Evolutionary conservation across 768 basidiomycete species (phyloP).

Genomic region (Ramaria sp.): DNA sequence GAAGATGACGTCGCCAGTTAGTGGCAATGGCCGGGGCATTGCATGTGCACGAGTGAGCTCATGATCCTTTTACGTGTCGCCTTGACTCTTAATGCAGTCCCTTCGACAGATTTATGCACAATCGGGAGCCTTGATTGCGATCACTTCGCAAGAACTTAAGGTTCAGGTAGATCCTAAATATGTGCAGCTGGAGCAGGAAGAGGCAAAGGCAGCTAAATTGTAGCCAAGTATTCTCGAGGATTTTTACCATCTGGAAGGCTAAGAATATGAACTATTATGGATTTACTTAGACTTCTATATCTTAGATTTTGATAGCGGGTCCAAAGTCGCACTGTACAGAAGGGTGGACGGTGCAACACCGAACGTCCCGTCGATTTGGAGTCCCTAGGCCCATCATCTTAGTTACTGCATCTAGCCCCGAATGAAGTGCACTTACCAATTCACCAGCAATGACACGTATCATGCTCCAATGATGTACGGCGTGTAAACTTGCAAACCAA

Average conservation of each 20-base stretch:
- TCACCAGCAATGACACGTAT: conserved; percentile 79
- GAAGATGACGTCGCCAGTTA: conserved; percentile 55
- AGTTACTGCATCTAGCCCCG: not conserved
- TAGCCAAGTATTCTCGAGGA: not conserved
- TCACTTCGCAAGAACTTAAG: conserved; percentile 73
- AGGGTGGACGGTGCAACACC: conserved; percentile 83
- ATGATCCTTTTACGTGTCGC: not conserved
- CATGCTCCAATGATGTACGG: conserved; percentile 90
- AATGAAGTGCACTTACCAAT: conserved; percentile 36
- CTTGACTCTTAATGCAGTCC: not conserved
- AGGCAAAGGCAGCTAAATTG: not conserved
- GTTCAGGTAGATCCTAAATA: conserved; percentile 37
- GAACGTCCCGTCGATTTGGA: conserved; percentile 63
- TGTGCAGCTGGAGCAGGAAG: conserved; percentile 23
- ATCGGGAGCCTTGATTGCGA: conserved; percentile 54
- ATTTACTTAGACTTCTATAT: not conserved
- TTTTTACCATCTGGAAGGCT: not conserved
- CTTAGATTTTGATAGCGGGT: not conserved
- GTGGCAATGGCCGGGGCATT: conserved; percentile 55
- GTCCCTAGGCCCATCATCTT: conserved; percentile 32
- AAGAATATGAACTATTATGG: not conserved
- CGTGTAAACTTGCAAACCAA: conserved; percentile 81
- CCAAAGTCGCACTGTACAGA: conserved; percentile 47
- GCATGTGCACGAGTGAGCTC: conserved; percentile 58
- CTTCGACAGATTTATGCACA: conserved; percentile 53